phyloP scores from a whole-genome alignment of 495 filamentous ascomycete genomes.

The Cudoniella acicularis region DNA sequence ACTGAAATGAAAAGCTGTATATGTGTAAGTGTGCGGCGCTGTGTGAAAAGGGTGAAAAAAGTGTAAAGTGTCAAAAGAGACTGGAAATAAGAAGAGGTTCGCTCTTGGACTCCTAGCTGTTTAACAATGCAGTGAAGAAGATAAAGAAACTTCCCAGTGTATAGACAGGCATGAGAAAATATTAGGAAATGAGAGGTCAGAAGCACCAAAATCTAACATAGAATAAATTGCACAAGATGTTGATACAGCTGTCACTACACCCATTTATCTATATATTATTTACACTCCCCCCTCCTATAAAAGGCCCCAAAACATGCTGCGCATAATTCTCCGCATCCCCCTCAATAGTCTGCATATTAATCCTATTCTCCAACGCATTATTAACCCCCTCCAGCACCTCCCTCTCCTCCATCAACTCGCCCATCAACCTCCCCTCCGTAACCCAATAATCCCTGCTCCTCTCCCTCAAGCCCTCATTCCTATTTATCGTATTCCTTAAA shows the following conservation, averaged over 20 bases:
- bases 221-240: background rate
- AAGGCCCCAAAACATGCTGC: constrained; percentile 37
- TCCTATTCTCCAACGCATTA: constrained; percentile 47
- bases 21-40: no score
- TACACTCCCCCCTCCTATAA: background rate
- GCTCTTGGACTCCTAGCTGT: no score
- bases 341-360: constrained; percentile 44
- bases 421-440: constrained; percentile 49
- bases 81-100: no score
- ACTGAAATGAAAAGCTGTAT: no score
- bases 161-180: no score
- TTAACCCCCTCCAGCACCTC: constrained; percentile 56
- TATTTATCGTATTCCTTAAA: constrained; percentile 49
- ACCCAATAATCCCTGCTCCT: constrained; percentile 47
- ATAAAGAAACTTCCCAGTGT: no score
- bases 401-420: constrained; percentile 56
- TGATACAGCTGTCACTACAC: background rate
- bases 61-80: no score
- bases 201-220: no score
- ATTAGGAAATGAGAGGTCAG: no score
- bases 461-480: constrained; percentile 48
- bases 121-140: no score
- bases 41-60: no score
- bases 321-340: constrained; percentile 54
- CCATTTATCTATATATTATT: background rate